Base-by-base conservation (phyloP, 805 yeast genomes). In the Scheffersomyces lignosus region DNA sequence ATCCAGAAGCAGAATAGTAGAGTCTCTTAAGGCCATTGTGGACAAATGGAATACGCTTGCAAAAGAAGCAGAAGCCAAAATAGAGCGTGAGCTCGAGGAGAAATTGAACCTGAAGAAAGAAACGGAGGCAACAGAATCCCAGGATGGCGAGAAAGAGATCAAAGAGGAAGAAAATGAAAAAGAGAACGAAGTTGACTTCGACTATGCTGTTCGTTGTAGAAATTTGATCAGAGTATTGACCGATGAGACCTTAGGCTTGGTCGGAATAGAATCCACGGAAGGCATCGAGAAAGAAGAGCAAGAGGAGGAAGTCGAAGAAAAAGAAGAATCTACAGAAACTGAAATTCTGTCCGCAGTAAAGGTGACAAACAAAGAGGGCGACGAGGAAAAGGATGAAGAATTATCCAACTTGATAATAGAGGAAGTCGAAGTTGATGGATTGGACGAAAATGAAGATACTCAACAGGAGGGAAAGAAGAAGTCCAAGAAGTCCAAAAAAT, bases 1-100 rank as follows among this genome's bases (percentile, higher is more conserved):
- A 0, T 76, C 88, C 2, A 67, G 79, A 44, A 75, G 69, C 18
- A 63, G 95, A 44, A 54, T 83, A 7, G 60, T 74, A 2, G 71
- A 59, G 3, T 78, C 75, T 3, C 65, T 82, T 52, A 62, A 60
- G 40, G 62, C 51, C 6, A 71, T 75, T 1, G 60, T 81, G 8
- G 59, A 61, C 1, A 54, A 61, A 27, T 85, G 91, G 90, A 84
- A 84, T 47, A 59, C 56, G 26, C 52, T 64, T 31, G 73, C 73
- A 30, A 58, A 54, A 29, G 66, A 65, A 26, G 71, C 71, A 8
- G 73, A 70, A 35, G 62, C 51, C 27, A 61, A 62, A 38, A 52
- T 73, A 20, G 65, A 71, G 40, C 58, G 58, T 31, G 65, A 64
- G 40, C 41, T 64, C 25, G 56, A 61, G 29, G 57, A 57, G 25